Conservation (phyloP, 345 rosid species). For the Geranium brycei region DNA sequence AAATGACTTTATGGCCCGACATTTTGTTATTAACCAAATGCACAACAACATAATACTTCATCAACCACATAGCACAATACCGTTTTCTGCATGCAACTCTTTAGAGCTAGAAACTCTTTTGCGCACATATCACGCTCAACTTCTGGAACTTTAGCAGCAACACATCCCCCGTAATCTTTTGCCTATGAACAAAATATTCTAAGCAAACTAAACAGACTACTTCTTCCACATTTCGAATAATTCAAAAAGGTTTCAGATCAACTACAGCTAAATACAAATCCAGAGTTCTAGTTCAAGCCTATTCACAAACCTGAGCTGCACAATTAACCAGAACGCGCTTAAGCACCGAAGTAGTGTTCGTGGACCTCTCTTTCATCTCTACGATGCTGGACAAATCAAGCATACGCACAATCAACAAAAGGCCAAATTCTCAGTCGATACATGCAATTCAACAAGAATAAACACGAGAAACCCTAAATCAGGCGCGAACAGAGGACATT, state of each 20-base stretch:
- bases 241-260: not conserved
- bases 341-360: slow-evolving; percentile 45
- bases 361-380: slow-evolving; percentile 69
- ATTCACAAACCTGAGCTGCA: slow-evolving; percentile 6
- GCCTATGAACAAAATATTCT: slow-evolving; percentile 36
- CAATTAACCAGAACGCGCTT: slow-evolving; percentile 70
- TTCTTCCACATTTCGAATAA: not conserved
- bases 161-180: slow-evolving; percentile 79
- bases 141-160: slow-evolving; percentile 75
- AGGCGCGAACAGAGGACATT: not conserved
- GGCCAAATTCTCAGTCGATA: no score
- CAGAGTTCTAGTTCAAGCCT: not conserved
- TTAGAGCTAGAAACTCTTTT: slow-evolving; percentile 76
- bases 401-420: no score
- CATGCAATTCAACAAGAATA: no score
- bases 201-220: slow-evolving; percentile 5
- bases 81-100: slow-evolving; percentile 82
- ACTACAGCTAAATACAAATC: not conserved
- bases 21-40: not conserved
- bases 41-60: not conserved
- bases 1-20: not conserved
- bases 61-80: slow-evolving; percentile 27
- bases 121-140: slow-evolving; percentile 71
- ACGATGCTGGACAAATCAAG: slow-evolving; percentile 17
- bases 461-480: not conserved